Percentiles rank a stretch among this genome's conserved stretches.
Conservation (phyloP, 1,139 yeast species). For the Hyphopichia buzzinii region DNA sequence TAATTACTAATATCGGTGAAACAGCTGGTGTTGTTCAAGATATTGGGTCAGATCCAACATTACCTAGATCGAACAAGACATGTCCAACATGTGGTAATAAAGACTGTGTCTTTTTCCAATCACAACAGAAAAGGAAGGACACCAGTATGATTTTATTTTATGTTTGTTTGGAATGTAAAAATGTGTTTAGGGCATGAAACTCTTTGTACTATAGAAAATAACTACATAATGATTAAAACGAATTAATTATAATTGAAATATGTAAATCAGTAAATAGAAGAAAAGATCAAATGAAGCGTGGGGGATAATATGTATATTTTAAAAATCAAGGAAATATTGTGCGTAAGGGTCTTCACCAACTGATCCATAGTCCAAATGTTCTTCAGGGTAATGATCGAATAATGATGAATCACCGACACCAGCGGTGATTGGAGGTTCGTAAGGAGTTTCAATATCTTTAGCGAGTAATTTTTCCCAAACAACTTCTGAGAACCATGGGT, state of each 20-base stretch:
- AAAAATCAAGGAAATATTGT: conserved; percentile 50
- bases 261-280: not conserved
- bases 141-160: conserved; percentile 94
- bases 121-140: conserved; percentile 91
- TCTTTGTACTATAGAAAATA: conserved; percentile 6
- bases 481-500: conserved; percentile 60
- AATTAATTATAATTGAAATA: not conserved
- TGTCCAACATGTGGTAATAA: conserved; percentile 87
- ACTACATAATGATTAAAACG: not conserved
- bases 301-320: conserved; percentile 4
- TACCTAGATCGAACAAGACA: conserved; percentile 90
- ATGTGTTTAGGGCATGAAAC: conserved; percentile 54
- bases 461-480: conserved; percentile 58
- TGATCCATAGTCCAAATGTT: conserved; percentile 54
- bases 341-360: conserved; percentile 50
- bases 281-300: not conserved
- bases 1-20: conserved; percentile 85
- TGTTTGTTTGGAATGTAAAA: conserved; percentile 85
- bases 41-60: conserved; percentile 92
- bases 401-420: conserved; percentile 66
- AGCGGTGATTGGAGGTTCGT: conserved; percentile 61
- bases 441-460: conserved; percentile 61
- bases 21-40: conserved; percentile 98
- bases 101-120: conserved; percentile 94
- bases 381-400: conserved; percentile 59